Conservation (phyloP, 2,329 filamentous ascomycete species). For the Pestalotiopsis sp. region DNA sequence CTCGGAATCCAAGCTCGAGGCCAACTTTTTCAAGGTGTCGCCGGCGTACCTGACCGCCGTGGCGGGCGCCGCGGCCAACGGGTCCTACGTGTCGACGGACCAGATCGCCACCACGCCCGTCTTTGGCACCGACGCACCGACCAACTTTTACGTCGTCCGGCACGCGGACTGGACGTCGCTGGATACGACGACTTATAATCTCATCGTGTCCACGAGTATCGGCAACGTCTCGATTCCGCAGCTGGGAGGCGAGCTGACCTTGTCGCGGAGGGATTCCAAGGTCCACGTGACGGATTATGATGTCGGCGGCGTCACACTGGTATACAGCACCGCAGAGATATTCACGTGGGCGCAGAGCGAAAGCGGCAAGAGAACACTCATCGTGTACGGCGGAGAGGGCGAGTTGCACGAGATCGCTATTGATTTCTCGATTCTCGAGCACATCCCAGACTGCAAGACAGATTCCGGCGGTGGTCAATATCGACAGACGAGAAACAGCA, state of each 20-base stretch:
- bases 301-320: slow-evolving; percentile 55
- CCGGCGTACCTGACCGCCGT: slow-evolving; percentile 69
- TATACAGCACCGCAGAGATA: slow-evolving; percentile 72
- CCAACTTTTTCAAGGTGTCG: slow-evolving; percentile 73
- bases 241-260: slow-evolving; percentile 54
- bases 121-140: slow-evolving; percentile 53
- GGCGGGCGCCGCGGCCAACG: slow-evolving; percentile 53
- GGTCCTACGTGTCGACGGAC: slow-evolving; percentile 52
- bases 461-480: not conserved
- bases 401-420: slow-evolving; percentile 68
- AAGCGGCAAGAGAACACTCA: slow-evolving; percentile 41
- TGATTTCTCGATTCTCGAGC: not conserved
- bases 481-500: not conserved
- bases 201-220: slow-evolving; percentile 62
- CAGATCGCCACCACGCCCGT: slow-evolving; percentile 62
- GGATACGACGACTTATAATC: slow-evolving; percentile 60
- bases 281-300: slow-evolving; percentile 69
- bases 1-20: slow-evolving; percentile 75
- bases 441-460: slow-evolving; percentile 32
- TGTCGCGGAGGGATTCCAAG: slow-evolving; percentile 68
- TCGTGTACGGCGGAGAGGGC: slow-evolving; percentile 64
- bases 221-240: slow-evolving; percentile 62
- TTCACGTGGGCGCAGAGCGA: slow-evolving; percentile 61
- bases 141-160: slow-evolving; percentile 64
- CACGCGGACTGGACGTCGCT: slow-evolving; percentile 67